Evolutionary conservation across 306 rosid species (phyloP), one percentile per base, ranked within the genome.

Genomic region (Mucuna pruriens): DNA sequence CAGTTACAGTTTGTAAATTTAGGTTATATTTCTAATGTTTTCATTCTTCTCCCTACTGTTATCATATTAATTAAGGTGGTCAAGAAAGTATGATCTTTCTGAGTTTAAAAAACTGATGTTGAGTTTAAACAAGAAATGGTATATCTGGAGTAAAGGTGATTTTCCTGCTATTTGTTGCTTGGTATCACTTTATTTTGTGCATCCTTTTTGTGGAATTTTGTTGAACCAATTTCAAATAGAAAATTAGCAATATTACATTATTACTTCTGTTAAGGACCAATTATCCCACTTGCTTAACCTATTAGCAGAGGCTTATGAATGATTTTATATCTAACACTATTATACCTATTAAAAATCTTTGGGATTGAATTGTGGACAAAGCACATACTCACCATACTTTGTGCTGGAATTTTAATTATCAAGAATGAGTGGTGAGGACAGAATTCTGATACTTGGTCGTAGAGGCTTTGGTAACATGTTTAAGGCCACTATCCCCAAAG

Each of bases 141-240:
- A 51, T 72, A 72, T 52, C 15, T 20, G 36, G 36, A 36, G 51
- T 12, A 26, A 36, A 2, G 38, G 55, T 23, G 10, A 57, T 38
- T 55, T 74, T 42, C 48, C 45, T 48, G 36, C 40, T 36, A 54
- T 57, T 61, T 74, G 17, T 58, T 75, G 70, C 26, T 58, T 22
- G 70, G 71, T 6, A 9, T 40, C 20, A 42, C 31, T 58, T 42
- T 57, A 40, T 72, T 72, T 71, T 25, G 15, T 16, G 42, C 44
- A 71, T 46, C 15, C 76, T 16, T 16, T 45, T 70, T 26, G 25
- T 45, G 40, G 40, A 39, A 70, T 46, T 25, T 72, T 31, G 48
- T 36, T 16, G 46, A 54, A 52, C 34, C 2, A 31, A 29, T 71
- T 51, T 31, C 23, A 71, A 51, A 29, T 16, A 45, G 23, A 44